Base-by-base conservation (phyloP, 768 basidiomycete genomes). In the Rhodosporidiobolus sp. region DNA sequence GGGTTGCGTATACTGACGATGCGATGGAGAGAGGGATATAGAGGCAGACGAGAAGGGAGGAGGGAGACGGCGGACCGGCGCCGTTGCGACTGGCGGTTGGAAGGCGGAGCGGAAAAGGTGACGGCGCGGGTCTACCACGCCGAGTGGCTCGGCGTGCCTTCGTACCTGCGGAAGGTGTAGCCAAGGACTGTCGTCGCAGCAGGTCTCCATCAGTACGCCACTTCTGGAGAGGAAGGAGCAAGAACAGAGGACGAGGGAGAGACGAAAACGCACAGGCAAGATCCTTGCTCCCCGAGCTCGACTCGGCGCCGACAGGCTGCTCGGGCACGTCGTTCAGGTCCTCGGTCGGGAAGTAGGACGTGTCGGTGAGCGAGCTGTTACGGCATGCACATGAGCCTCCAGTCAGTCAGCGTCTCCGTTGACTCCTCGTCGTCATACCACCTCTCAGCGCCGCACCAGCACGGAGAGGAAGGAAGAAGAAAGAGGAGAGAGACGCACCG, bases 261-360 rank as follows among this genome's bases (percentile, higher is more conserved):
- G n/a, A 82, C 79, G 77, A 81, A 82, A 46, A 34, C 60, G 60
- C 46, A 61, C 65, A 66, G 2, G 82, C 82, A 57, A 83, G 76
- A 67, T 83, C 82, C 77, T 82, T 82, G 58, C 57, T 64, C 49
- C 52, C 68, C 14, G 62, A 59, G 52, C 63, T 62, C 1, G 58
- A 49, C 28, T 75, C 76, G 22, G 65, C 62, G 4, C 71, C 73
- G 56, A 78, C 79, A 9, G 80, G 81, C 65, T 81, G 79, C 52
- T 83, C 83, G 1, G 82, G 80, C 3, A 81, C 81, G 69, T 83
- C 83, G 72, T 83, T 83, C 60, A 84, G 79, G 75, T 84, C 83
- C 70, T 84, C 83, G 43, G 82, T 83, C 1, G 83, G 83, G 80
- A 83, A 83, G 79, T 83, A 83, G 7, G 81, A 81, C 12, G 82